Conservation (phyloP, 345 rosid genomes). For the Anacardium occidentale region DNA sequence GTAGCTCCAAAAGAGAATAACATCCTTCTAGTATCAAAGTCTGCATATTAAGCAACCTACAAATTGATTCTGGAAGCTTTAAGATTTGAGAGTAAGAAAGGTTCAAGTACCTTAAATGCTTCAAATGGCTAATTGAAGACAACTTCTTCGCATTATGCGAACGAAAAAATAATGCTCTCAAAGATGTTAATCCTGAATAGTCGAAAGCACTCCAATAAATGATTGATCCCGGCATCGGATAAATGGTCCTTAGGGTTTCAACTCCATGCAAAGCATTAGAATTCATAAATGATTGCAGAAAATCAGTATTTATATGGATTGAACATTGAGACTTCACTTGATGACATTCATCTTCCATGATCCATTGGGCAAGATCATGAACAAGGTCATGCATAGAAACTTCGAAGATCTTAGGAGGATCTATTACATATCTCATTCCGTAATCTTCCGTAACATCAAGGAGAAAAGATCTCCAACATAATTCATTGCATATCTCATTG, state of each 20-base stretch:
- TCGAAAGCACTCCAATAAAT: background rate
- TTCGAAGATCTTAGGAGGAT: background rate
- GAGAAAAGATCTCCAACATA: conserved; percentile 22
- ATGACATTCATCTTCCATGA: conserved; percentile 11
- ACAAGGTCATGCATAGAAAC: conserved; percentile 32
- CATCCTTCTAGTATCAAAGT: background rate
- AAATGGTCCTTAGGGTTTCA: background rate
- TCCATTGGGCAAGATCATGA: conserved; percentile 23
- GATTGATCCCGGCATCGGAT: background rate
- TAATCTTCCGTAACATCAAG: too few species aligned
- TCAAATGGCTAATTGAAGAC: background rate
- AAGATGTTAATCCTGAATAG: conserved; percentile 3
- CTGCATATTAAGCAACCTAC: conserved; percentile 11
- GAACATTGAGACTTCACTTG: background rate
- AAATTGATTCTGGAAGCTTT: conserved; percentile 1
- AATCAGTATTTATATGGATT: background rate
- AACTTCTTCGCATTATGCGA: background rate
- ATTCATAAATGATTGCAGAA: background rate
- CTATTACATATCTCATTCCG: background rate
- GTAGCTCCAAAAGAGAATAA: background rate
- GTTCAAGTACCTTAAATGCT: conserved; percentile 11
- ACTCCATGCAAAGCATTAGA: background rate
- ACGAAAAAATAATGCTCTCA: too few species aligned
- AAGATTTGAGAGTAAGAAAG: background rate
- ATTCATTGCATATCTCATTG: conserved; percentile 16